Base-by-base conservation (phyloP, 495 filamentous ascomycete species). In the Penicillium simplicissimum region DNA sequence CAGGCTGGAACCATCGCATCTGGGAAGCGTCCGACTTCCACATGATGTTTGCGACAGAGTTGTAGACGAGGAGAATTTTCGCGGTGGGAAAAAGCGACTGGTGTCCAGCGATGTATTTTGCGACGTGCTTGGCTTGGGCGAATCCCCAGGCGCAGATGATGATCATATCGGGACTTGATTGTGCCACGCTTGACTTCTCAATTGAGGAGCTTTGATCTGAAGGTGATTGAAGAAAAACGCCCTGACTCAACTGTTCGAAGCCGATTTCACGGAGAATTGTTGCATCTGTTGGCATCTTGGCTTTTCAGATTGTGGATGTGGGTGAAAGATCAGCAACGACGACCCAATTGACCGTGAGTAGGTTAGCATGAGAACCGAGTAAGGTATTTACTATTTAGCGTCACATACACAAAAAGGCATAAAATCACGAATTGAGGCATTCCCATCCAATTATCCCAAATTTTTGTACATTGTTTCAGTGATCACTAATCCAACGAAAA, bases 401-500 rank as follows among this genome's bases (percentile, higher is more conserved):
- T 25, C 23, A 25, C 23, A 25, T 25, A 25, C 23, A 25, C 23
- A 25, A 3, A 25, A 25, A 3, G 23, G 1, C 23, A 25, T 25
- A 25, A 25, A 25, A 25, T 25, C 23, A 25, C 23, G 3, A 25
- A 25, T 25, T 25, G 23, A 25, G 23, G 23, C 1, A 3, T 25
- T 25, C 3, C 3, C 23, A 25, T 25, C 23, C 1, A 25, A 25
- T 25, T 25, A 25, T 25, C 23, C 23, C 1, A 25, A 25, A 25
- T 1, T 25, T 25, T 25, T 25, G 23, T 25, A 25, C 37, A 15
- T 4, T 40, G 13, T 40, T 15, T n/a, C 42, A 10, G 42, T 45
- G 42, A 45, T 45, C 42, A 45, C 17, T 45, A 45, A 45, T 45
- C 42, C n/a, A 45, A 45, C 17, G 23, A 45, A 45, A 45, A 21